Percentiles rank a stretch among this genome's conserved stretches.
Conservation (phyloP, 176 grass and related monocot genomes). For the Carex littledalei region DNA sequence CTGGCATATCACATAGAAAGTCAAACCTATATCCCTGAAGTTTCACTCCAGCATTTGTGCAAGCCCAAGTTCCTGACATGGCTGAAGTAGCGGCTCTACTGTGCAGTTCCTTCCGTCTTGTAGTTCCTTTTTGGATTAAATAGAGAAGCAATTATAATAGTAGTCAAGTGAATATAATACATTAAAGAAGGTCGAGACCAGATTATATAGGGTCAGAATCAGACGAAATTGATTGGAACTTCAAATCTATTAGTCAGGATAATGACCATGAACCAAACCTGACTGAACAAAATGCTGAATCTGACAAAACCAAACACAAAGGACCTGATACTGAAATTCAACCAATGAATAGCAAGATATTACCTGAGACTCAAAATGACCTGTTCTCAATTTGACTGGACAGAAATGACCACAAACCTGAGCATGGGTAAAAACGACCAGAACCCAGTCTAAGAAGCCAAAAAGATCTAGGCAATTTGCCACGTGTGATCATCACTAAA, state of each 20-base stretch:
- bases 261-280: background rate
- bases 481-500: background rate
- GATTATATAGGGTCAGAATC: background rate
- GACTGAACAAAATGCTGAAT: background rate
- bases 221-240: background rate
- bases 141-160: background rate
- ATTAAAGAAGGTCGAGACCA: background rate
- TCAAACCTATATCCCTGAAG: slow-evolving; percentile 73
- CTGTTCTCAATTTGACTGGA: background rate
- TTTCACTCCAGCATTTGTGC: slow-evolving; percentile 33
- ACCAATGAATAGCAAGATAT: background rate
- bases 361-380: background rate
- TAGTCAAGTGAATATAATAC: background rate
- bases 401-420: background rate
- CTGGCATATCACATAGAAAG: slow-evolving; percentile 64
- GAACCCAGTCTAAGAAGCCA: background rate
- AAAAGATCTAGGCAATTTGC: background rate
- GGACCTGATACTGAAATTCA: background rate
- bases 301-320: background rate
- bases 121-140: slow-evolving; percentile 54
- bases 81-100: slow-evolving; percentile 34
- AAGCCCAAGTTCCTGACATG: slow-evolving; percentile 70
- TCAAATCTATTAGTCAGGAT: too few relatives aligned
- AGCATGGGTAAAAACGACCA: background rate
- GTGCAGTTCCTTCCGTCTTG: slow-evolving; percentile 80